These are phyloP conservation scores for Bromus sterilis DNA, from an alignment of 176 grass and related monocot genomes.

Conservation along the genomic window DNA sequence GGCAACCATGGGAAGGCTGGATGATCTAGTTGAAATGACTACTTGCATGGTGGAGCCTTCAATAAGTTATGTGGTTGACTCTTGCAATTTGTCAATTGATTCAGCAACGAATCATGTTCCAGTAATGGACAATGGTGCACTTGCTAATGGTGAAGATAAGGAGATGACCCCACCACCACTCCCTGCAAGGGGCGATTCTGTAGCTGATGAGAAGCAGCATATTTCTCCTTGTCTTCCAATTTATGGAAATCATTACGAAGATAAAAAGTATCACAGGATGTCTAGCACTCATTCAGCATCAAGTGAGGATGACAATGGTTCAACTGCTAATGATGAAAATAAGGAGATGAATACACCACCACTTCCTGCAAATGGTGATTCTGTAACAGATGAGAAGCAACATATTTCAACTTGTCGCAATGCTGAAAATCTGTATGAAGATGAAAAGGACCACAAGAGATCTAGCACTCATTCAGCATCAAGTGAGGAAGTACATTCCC, in stretches of 20 bases:
- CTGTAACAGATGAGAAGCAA: not conserved
- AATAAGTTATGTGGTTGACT: constrained; percentile 48
- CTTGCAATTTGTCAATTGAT: constrained; percentile 33
- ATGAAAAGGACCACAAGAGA: constrained; percentile 16
- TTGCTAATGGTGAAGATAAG: constrained; percentile 22
- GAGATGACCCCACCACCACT: constrained; percentile 2
- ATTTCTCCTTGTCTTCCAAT: not conserved
- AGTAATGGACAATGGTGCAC: constrained; percentile 4
- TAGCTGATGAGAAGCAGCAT: constrained; percentile 17
- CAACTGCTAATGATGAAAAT: not conserved
- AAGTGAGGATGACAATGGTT: constrained; percentile 17
- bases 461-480: constrained; percentile 55
- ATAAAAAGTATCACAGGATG: constrained; percentile 3
- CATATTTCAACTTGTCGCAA: not conserved
- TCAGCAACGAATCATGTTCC: constrained; percentile 15
- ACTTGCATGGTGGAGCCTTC: constrained; percentile 49
- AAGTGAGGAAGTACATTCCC: constrained; percentile 40
- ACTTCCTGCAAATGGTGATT: not conserved
- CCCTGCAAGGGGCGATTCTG: constrained; percentile 13
- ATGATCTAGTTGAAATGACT: constrained; percentile 41
- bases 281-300: constrained; percentile 50
- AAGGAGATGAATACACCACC: not conserved
- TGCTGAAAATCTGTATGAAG: constrained; percentile 36
- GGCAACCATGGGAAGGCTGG: constrained; percentile 16
- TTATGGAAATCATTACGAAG: constrained; percentile 31